These are phyloP conservation scores for Fistulina hepatica DNA, from an alignment of 1,284 basidiomycete species.

Conservation along the genomic window DNA sequence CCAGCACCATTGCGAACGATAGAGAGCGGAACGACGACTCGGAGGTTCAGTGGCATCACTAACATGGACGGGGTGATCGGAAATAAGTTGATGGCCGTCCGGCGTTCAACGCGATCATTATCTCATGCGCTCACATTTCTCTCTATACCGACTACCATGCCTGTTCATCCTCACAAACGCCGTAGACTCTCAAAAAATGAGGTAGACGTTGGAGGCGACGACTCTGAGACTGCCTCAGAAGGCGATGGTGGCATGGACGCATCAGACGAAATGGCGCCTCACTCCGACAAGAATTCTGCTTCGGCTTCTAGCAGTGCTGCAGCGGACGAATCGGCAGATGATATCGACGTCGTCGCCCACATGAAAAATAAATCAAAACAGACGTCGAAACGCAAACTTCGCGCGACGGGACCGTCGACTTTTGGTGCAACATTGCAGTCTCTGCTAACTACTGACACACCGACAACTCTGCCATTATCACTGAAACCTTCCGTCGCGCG, in stretches of 20 bases:
- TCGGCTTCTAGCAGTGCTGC: slow-evolving; percentile 20
- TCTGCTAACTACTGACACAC: slow-evolving; percentile 55
- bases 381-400: slow-evolving; percentile 68
- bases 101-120: too few species aligned
- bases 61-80: too few species aligned
- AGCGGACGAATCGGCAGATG: slow-evolving; percentile 45
- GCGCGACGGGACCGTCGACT: slow-evolving; percentile 61
- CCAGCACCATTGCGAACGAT: background rate
- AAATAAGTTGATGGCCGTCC: too few species aligned
- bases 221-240: slow-evolving; percentile 17
- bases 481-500: slow-evolving; percentile 62
- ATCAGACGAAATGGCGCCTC: too few species aligned
- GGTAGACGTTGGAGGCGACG: slow-evolving; percentile 14
- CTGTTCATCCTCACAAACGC: slow-evolving; percentile 25
- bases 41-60: background rate
- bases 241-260: slow-evolving; percentile 25
- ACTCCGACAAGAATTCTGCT: too few species aligned
- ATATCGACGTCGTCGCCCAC: slow-evolving; percentile 46
- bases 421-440: slow-evolving; percentile 65
- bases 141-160: too few species aligned
- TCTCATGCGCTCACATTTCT: too few species aligned
- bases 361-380: slow-evolving; percentile 59
- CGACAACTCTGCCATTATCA: slow-evolving; percentile 57
- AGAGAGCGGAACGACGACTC: background rate
- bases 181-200: slow-evolving; percentile 26